Percentiles rank a stretch among this genome's conserved stretches.
Conservation (phyloP, 2,329 filamentous ascomycete species). For the Nannizzia gypsea region DNA sequence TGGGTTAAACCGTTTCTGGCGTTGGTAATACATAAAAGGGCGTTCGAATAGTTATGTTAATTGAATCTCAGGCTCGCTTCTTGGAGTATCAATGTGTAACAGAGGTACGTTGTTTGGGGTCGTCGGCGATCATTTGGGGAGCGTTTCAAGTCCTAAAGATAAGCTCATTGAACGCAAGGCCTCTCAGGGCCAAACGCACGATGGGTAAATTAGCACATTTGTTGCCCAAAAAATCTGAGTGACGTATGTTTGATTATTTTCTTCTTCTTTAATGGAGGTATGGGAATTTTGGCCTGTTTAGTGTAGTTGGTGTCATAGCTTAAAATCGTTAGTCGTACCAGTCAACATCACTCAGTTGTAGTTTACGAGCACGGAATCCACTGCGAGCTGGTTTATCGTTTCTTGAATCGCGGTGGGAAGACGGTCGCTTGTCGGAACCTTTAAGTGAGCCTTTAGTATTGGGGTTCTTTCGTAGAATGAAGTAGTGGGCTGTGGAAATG, state of each 20-base stretch:
- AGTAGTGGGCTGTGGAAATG: conserved; percentile 23
- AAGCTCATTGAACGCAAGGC: background rate
- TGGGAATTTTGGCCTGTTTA: background rate
- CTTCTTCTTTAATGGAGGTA: background rate
- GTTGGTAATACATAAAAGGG: background rate
- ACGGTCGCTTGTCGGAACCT: conserved; percentile 33
- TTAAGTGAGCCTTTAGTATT: conserved; percentile 25
- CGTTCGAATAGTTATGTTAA: background rate
- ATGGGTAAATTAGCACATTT: background rate
- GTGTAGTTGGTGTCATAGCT: background rate
- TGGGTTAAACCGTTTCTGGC: background rate
- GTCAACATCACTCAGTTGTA: conserved; percentile 93
- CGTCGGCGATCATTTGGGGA: background rate
- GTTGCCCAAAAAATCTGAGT: background rate
- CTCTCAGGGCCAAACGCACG: background rate
- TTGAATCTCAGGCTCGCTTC: too few species aligned
- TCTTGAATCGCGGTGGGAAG: conserved; percentile 30
- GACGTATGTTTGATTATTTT: background rate
- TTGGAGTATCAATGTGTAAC: background rate
- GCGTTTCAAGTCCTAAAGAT: background rate
- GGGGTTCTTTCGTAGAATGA: conserved; percentile 18
- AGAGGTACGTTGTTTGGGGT: background rate
- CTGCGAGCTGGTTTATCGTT: conserved; percentile 51
- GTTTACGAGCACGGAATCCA: conserved; percentile 72
- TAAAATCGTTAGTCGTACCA: conserved; percentile 51